Percentiles rank a stretch among this genome's conserved stretches.
These are phyloP conservation scores for Didymella exigua DNA, from an alignment of 2,329 filamentous ascomycete species.

Conservation along the genomic window DNA sequence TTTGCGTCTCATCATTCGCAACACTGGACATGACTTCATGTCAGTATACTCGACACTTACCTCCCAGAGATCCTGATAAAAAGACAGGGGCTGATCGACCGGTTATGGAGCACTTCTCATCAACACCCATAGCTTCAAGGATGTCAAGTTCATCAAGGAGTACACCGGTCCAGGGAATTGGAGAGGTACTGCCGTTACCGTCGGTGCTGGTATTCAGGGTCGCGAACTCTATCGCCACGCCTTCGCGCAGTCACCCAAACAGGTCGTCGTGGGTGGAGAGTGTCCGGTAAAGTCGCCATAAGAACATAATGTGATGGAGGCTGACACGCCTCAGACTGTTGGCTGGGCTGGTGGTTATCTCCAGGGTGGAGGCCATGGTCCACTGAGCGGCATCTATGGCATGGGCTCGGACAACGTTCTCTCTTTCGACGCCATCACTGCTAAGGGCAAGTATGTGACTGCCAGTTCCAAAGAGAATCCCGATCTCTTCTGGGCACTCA, in stretches of 20 bases:
- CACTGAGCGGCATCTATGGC: constrained; percentile 33
- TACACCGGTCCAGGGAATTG: constrained; percentile 43
- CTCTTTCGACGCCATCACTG: constrained; percentile 48
- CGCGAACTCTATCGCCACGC: constrained; percentile 41
- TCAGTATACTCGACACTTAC: constrained; percentile 3
- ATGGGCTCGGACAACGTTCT: constrained; percentile 22
- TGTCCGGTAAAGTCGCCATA: constrained; percentile 31
- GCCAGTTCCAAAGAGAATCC: constrained; percentile 42
- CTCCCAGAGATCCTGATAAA: constrained; percentile 13
- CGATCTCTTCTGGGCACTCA: constrained; percentile 48
- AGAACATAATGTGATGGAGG: background rate
- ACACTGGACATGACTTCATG: constrained; percentile 47
- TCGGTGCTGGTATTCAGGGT: constrained; percentile 46
- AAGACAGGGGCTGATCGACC: constrained; percentile 38
- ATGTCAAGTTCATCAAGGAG: constrained; percentile 35
- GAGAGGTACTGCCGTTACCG: constrained; percentile 38
- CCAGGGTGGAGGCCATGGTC: constrained; percentile 35
- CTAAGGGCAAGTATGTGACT: constrained; percentile 39
- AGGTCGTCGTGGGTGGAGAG: constrained; percentile 46
- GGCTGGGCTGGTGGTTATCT: constrained; percentile 52
- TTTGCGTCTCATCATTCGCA: constrained; percentile 41
- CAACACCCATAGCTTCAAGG: constrained; percentile 47
- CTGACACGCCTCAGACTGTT: constrained; percentile 37
- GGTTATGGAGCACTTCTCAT: constrained; percentile 43
- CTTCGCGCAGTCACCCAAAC: constrained; percentile 37